Evolutionary conservation across 306 rosid species (phyloP).

Genomic region (Carpinus viminea): DNA sequence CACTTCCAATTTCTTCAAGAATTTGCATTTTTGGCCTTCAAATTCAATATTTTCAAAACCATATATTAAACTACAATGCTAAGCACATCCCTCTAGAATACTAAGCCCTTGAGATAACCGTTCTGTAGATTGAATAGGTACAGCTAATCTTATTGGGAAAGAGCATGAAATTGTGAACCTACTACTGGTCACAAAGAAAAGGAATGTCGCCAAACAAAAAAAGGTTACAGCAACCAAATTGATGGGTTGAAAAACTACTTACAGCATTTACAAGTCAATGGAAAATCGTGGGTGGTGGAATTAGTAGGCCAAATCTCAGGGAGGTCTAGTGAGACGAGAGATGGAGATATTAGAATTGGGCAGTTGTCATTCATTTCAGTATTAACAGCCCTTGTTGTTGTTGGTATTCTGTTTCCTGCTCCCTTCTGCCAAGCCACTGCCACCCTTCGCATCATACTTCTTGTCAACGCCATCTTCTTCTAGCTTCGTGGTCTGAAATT

Average conservation of each 20-base stretch:
- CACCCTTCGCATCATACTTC: slow-evolving; percentile 38
- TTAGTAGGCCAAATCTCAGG: slow-evolving; percentile 69
- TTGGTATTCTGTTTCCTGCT: slow-evolving; percentile 36
- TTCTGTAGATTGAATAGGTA: neutral
- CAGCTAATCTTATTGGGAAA: neutral
- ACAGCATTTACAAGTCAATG: slow-evolving; percentile 40
- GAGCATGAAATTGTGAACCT: neutral
- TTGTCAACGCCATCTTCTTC: slow-evolving; percentile 16
- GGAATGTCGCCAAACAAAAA: neutral
- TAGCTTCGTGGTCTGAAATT: neutral
- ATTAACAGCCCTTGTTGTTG: slow-evolving; percentile 39
- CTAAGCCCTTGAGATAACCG: neutral
- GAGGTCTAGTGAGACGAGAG: slow-evolving; percentile 71
- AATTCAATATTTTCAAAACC: neutral
- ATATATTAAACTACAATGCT: neutral
- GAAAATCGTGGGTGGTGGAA: slow-evolving; percentile 27
- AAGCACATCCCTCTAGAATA: neutral
- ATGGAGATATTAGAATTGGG: slow-evolving; percentile 64
- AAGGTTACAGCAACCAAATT: neutral
- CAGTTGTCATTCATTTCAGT: slow-evolving; percentile 27
- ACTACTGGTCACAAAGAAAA: neutral
- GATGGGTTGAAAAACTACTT: slow-evolving; percentile 22
- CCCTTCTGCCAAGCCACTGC: slow-evolving; percentile 38
- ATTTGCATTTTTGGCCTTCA: neutral
- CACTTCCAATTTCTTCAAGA: neutral